These are phyloP conservation scores for Aspergillus ochraceoroseus DNA, from an alignment of 2,329 filamentous ascomycete genomes.

Conservation along the genomic window DNA sequence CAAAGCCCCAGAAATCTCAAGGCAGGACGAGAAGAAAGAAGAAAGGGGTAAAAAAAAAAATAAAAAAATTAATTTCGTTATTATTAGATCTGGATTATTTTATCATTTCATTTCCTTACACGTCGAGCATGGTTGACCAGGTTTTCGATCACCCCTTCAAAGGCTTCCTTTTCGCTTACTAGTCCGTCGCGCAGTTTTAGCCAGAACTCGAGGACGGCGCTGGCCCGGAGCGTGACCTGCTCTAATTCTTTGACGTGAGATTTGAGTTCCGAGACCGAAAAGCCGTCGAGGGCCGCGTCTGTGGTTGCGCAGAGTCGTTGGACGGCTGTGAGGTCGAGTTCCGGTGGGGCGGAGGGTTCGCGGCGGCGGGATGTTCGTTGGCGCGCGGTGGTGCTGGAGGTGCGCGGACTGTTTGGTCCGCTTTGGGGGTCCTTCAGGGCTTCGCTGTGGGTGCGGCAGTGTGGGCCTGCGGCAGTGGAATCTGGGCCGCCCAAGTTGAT, in stretches of 20 bases:
- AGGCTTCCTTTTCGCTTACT: slow-evolving; percentile 83
- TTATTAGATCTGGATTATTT: no score
- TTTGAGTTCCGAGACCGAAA: slow-evolving; percentile 71
- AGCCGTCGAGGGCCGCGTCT: slow-evolving; percentile 71
- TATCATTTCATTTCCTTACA: slow-evolving; percentile 58
- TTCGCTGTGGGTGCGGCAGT: slow-evolving; percentile 32
- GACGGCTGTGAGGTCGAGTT: slow-evolving; percentile 73
- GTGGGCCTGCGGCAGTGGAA: slow-evolving; percentile 55
- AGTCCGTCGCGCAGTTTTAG: slow-evolving; percentile 78
- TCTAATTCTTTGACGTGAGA: slow-evolving; percentile 66
- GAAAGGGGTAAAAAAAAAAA: no score
- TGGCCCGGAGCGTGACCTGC: slow-evolving; percentile 64
- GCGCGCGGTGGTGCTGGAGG: slow-evolving; percentile 30
- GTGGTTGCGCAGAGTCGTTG: slow-evolving; percentile 77
- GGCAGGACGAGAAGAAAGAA: not conserved
- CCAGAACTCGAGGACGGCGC: slow-evolving; percentile 82
- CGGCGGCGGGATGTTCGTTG: slow-evolving; percentile 38
- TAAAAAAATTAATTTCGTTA: no score
- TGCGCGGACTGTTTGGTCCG: slow-evolving; percentile 20
- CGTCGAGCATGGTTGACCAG: slow-evolving; percentile 86
- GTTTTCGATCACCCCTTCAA: slow-evolving; percentile 96
- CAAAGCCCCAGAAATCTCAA: no score
- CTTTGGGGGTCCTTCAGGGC: slow-evolving; percentile 30
- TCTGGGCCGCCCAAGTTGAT: slow-evolving; percentile 55
- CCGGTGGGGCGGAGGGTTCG: slow-evolving; percentile 61